Evolutionary conservation across 345 rosid genomes (phyloP).

Genomic region (Dovyalis caffra): DNA sequence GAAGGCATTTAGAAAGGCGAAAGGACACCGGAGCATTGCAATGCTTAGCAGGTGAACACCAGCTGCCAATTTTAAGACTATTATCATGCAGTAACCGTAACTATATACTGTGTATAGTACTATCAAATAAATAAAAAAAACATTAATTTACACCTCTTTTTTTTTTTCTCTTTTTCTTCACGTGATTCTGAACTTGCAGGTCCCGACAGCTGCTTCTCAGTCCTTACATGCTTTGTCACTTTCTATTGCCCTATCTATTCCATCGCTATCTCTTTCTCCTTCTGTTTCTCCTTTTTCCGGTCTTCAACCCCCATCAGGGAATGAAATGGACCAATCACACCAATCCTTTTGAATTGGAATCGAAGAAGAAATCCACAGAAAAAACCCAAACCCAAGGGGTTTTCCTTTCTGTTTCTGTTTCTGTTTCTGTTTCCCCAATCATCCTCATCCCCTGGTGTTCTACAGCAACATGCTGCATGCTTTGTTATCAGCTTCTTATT

Average conservation of each 20-base stretch:
- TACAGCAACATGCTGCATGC: conserved; percentile 20
- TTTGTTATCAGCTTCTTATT: conserved; percentile 14
- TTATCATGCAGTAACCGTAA: background rate
- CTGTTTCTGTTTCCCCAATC: background rate
- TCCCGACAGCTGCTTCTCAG: conserved; percentile 43
- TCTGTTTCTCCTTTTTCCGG: background rate
- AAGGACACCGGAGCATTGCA: too few relatives aligned
- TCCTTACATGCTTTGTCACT: conserved; percentile 49
- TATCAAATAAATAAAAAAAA: background rate
- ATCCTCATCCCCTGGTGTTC: background rate
- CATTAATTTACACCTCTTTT: background rate
- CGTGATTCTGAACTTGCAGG: conserved; percentile 64
- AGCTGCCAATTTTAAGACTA: background rate
- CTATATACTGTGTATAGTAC: background rate
- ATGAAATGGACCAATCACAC: conserved; percentile 9
- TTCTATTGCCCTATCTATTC: conserved; percentile 30
- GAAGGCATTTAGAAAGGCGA: too few relatives aligned
- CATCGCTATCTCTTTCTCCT: conserved; percentile 12
- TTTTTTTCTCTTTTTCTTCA: conserved; percentile 31
- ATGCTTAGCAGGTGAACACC: background rate
- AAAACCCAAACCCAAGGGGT: background rate
- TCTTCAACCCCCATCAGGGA: background rate
- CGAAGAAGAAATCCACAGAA: background rate
- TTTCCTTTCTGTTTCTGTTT: too few relatives aligned
- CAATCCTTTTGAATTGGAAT: background rate